Conservation (phyloP, 2,329 filamentous ascomycete genomes). For the Fusarium sp. region DNA sequence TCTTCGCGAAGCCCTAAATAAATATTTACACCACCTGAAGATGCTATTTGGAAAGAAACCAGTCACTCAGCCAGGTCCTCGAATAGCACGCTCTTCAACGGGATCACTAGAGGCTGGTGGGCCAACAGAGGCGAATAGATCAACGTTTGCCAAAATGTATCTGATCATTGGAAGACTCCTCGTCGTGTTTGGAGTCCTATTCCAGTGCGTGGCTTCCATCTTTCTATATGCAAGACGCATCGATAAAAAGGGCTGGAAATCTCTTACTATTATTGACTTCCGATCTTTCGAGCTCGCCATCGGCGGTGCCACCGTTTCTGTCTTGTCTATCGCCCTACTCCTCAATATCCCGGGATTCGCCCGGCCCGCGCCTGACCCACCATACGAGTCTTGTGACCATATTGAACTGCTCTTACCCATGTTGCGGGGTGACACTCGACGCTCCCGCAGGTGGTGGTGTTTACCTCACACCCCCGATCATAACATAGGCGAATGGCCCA, state of each 20-base stretch:
- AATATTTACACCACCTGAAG: background rate
- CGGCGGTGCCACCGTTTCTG: background rate
- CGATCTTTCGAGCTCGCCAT: constrained; percentile 1
- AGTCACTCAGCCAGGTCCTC: too few species aligned
- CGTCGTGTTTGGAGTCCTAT: background rate
- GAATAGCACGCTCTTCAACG: background rate
- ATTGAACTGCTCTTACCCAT: background rate
- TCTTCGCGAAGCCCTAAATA: background rate
- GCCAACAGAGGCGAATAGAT: background rate
- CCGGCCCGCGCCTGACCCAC: background rate
- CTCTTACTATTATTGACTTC: background rate
- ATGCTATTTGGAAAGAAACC: background rate
- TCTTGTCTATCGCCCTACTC: background rate
- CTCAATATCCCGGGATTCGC: background rate
- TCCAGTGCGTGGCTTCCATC: background rate
- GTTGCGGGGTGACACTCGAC: background rate
- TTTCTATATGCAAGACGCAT: background rate
- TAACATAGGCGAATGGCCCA: background rate
- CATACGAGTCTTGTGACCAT: background rate
- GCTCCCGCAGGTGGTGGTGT: background rate
- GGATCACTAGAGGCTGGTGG: background rate
- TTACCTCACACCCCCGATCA: background rate
- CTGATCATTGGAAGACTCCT: background rate
- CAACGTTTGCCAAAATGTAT: background rate
- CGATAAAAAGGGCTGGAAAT: background rate